Conservation (phyloP, 208 protist genomes). For the Trypanosoma cruzi region DNA sequence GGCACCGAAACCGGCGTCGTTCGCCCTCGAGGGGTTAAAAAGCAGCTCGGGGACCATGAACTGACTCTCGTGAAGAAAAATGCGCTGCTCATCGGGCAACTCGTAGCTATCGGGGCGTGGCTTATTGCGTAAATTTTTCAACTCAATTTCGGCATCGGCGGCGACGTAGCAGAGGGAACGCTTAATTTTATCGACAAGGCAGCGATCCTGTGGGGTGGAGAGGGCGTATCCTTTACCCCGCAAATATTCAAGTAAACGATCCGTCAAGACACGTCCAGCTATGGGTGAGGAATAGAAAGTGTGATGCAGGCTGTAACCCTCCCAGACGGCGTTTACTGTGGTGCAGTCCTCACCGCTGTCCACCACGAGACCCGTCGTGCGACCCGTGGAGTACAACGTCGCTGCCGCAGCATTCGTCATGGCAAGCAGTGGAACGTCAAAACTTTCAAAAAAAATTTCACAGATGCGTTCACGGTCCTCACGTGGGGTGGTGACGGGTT, state of each 20-base stretch:
- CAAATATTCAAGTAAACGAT: constrained; percentile 65
- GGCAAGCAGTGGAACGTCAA: constrained; percentile 93
- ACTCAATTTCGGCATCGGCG: constrained; percentile 38
- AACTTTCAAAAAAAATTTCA: constrained; percentile 98
- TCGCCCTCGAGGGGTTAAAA: constrained; percentile 76
- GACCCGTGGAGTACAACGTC: constrained; percentile 97
- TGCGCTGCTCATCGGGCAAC: constrained; percentile 88
- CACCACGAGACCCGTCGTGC: constrained; percentile 97
- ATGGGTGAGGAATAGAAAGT: constrained; percentile 58
- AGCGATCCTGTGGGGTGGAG: constrained; percentile 66
- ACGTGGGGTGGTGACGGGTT: constrained; percentile 95
- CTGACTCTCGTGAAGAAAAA: constrained; percentile 79
- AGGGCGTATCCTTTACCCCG: constrained; percentile 91
- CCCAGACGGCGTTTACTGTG: constrained; percentile 97
- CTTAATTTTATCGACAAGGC: constrained; percentile 79
- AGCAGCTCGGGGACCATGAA: constrained; percentile 89
- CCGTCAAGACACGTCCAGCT: constrained; percentile 82
- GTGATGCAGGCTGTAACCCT: constrained; percentile 93
- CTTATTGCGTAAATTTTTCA: constrained; percentile 19
- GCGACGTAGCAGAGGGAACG: constrained; percentile 78
- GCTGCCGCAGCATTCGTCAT: constrained; percentile 94
- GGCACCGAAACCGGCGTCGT: constrained; percentile 28
- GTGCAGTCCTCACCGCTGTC: constrained; percentile 99
- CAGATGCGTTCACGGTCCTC: constrained; percentile 93
- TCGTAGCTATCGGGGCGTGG: constrained; percentile 40